Evolutionary conservation across 257 asterid species (phyloP).

Genomic region (Rehmannia glutinosa): DNA sequence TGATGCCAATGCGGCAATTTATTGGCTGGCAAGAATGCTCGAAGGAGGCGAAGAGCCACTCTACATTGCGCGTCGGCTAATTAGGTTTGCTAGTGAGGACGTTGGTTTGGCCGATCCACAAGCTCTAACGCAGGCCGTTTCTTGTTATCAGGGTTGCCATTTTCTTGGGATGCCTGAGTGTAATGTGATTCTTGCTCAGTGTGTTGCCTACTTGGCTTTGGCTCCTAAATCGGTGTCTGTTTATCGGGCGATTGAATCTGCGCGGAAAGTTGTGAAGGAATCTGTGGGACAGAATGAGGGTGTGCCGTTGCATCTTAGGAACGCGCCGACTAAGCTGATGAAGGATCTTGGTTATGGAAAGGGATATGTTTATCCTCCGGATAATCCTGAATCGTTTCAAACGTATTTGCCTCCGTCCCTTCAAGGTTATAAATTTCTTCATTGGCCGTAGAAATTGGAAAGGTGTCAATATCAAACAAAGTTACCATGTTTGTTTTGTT

Average conservation of each 20-base stretch:
- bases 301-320: conserved; percentile 82
- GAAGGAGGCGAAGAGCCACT: conserved; percentile 91
- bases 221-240: conserved; percentile 78
- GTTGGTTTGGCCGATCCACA: conserved; percentile 77
- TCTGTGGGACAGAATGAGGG: conserved; percentile 78
- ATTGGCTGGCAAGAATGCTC: conserved; percentile 86
- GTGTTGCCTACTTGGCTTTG: conserved; percentile 68
- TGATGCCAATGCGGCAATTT: conserved; percentile 68
- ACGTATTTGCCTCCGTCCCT: conserved; percentile 66
- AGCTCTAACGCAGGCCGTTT: conserved; percentile 72
- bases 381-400: conserved; percentile 43
- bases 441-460: conserved; percentile 45
- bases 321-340: conserved; percentile 92
- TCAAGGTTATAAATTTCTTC: conserved; percentile 56
- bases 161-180: conserved; percentile 87
- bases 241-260: conserved; percentile 53
- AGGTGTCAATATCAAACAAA: not conserved
- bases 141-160: conserved; percentile 86
- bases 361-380: conserved; percentile 76
- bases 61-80: conserved; percentile 70
- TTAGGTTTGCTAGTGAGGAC: conserved; percentile 76
- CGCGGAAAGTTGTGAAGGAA: conserved; percentile 62
- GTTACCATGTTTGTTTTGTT: not conserved
- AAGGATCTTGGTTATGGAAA: conserved; percentile 76
- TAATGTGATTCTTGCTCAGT: conserved; percentile 64